These are phyloP conservation scores for Pseudocercospora musae DNA, from an alignment of 2,329 filamentous ascomycete species.

Conservation along the genomic window DNA sequence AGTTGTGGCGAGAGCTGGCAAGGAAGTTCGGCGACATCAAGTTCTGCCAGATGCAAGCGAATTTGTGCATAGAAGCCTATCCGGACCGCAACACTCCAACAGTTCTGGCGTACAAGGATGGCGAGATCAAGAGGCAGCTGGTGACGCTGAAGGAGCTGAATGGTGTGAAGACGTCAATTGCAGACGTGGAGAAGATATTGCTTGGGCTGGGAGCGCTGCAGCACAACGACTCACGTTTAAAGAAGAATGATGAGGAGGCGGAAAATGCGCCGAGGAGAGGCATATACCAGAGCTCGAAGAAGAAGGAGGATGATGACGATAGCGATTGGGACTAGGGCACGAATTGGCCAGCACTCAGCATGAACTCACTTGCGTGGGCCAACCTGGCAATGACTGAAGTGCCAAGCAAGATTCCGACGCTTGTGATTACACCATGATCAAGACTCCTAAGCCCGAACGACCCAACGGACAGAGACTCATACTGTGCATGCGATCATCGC, in stretches of 20 bases:
- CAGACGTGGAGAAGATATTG: constrained; percentile 74
- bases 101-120: constrained; percentile 86
- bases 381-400: no score
- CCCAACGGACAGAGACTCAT: no score
- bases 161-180: constrained; percentile 62
- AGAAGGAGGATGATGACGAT: constrained; percentile 49
- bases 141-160: constrained; percentile 81
- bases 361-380: no score
- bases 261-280: constrained; percentile 12
- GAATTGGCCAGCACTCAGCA: no score
- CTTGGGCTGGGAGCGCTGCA: constrained; percentile 78
- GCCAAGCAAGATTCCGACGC: no score
- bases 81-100: constrained; percentile 94
- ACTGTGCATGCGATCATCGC: no score
- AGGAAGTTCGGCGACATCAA: constrained; percentile 88
- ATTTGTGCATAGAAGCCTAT: constrained; percentile 94
- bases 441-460: no score
- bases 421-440: no score
- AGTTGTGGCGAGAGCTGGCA: constrained; percentile 83
- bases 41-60: constrained; percentile 91
- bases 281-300: constrained; percentile 28
- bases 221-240: constrained; percentile 72
- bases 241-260: constrained; percentile 54
- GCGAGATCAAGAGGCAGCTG: constrained; percentile 85
- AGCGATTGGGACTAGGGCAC: constrained; percentile 57